Evolutionary conservation across 768 basidiomycete species (phyloP), one percentile per base, ranked within the genome.

Genomic region (Mycena galericulata): DNA sequence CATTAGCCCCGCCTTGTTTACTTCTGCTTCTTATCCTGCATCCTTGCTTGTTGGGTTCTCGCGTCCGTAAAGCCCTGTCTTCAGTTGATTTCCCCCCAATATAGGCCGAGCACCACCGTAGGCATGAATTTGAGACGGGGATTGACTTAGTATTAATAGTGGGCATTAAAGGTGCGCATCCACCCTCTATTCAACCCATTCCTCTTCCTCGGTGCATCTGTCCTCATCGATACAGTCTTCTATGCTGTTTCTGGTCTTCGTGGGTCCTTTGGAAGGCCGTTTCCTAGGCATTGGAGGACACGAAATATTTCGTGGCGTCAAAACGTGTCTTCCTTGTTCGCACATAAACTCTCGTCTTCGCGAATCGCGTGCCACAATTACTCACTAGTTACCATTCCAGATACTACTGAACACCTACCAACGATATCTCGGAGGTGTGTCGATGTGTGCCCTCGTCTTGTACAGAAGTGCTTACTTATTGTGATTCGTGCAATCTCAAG

Each of bases 371-470:
- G 59, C 38, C 27, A 17, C 18, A 29, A 32, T 45, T 1, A 54
- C 59, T 56, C 9, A 55, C 15, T 1, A 55, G 47, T 57, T 9
- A 56, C 17, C 32, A 7, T 47, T 32, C 17, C 53, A 67, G 60
- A 56, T 22, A 17, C 40, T 58, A 32, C 56, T 59, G 12, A 8
- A 11, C 4, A 30, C 10, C 22, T 20, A 53, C 29, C n/a, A 45
- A 22, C 53, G 22, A 56, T 41, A 56, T 62, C 38, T 17, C 26
- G 38, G n/a, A 60, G 59, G 66, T 62, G 22, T 36, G 66, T 47
- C 46, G 6, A 24, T 43, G 10, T 24, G 22, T 38, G 22, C 9
- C 3, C 36, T 40, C 6, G 45, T 20, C 24, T 22, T n/a, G n/a
- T n/a, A n/a, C n/a, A n/a, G n/a, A n/a, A n/a, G n/a, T n/a, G n/a